Conservation (phyloP, 23 red algal genomes). For the Agarophyton chilense region DNA sequence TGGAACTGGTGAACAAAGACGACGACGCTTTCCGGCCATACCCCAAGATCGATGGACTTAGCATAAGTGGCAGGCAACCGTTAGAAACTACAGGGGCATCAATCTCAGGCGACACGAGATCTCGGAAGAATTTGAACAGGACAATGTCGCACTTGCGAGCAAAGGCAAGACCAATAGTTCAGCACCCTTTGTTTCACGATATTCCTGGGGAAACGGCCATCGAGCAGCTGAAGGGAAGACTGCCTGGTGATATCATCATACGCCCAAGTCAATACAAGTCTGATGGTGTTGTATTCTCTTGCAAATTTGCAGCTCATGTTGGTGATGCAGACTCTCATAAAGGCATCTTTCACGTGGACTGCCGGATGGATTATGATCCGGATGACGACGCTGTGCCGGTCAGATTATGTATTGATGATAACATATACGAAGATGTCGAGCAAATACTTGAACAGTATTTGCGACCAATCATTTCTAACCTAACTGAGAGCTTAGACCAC, state of each 20-base stretch:
- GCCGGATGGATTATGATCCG: constrained; percentile 38
- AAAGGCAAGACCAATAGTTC: constrained; percentile 29
- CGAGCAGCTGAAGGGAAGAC: constrained; percentile 32
- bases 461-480: constrained; percentile 67
- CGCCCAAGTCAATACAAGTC: constrained; percentile 61
- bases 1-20: constrained; percentile 32
- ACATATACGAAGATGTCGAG: constrained; percentile 73
- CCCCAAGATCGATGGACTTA: constrained; percentile 29
- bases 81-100: constrained; percentile 11
- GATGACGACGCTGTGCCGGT: constrained; percentile 25
- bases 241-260: constrained; percentile 79
- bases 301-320: constrained; percentile 69
- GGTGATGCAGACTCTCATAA: constrained; percentile 35
- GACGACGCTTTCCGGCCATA: constrained; percentile 54
- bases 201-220: constrained; percentile 67
- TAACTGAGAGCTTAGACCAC: constrained; percentile 74
- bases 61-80: background rate
- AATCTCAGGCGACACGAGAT: background rate
- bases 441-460: constrained; percentile 77
- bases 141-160: constrained; percentile 47
- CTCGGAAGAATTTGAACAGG: constrained; percentile 25
- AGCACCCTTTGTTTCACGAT: constrained; percentile 69
- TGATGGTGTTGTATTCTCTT: constrained; percentile 71
- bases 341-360: constrained; percentile 49
- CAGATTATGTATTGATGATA: constrained; percentile 56